These are phyloP conservation scores for Penicillium sp. DNA, from an alignment of 2,329 filamentous ascomycete genomes.

Conservation along the genomic window DNA sequence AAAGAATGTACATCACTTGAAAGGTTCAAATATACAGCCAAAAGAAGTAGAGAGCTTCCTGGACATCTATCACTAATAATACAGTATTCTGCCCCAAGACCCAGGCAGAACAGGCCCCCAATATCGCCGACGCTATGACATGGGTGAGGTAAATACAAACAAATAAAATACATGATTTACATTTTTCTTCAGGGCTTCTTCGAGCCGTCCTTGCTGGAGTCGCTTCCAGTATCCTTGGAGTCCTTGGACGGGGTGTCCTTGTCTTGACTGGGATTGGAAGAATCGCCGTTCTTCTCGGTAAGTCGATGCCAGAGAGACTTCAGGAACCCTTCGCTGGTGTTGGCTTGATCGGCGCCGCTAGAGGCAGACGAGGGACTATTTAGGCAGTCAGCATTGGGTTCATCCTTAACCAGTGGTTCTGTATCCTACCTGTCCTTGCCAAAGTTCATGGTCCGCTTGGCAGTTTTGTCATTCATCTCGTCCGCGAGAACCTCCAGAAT, in stretches of 20 bases:
- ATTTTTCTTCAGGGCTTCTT: slow-evolving; percentile 41
- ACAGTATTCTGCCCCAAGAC: slow-evolving; percentile 19
- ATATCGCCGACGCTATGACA: slow-evolving; percentile 45
- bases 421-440: slow-evolving; percentile 55
- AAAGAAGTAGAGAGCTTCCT: slow-evolving; percentile 26
- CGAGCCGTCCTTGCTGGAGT: slow-evolving; percentile 32
- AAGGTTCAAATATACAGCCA: slow-evolving; percentile 1
- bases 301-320: slow-evolving; percentile 92
- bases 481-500: slow-evolving; percentile 95
- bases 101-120: slow-evolving; percentile 24
- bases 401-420: not conserved
- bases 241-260: slow-evolving; percentile 28
- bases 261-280: slow-evolving; percentile 30
- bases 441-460: slow-evolving; percentile 89
- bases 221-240: slow-evolving; percentile 22
- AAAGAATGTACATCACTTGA: too few species aligned
- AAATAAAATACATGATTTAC: slow-evolving; percentile 30
- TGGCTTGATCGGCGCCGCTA: slow-evolving; percentile 44
- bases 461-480: slow-evolving; percentile 90
- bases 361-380: slow-evolving; percentile 27
- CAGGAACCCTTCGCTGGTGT: slow-evolving; percentile 85
- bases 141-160: slow-evolving; percentile 33
- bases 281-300: slow-evolving; percentile 59
- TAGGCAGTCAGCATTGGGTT: not conserved
- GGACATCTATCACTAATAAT: slow-evolving; percentile 24